phyloP scores from a whole-genome alignment of 1,139 yeast genomes.

The Pichia sp. region DNA sequence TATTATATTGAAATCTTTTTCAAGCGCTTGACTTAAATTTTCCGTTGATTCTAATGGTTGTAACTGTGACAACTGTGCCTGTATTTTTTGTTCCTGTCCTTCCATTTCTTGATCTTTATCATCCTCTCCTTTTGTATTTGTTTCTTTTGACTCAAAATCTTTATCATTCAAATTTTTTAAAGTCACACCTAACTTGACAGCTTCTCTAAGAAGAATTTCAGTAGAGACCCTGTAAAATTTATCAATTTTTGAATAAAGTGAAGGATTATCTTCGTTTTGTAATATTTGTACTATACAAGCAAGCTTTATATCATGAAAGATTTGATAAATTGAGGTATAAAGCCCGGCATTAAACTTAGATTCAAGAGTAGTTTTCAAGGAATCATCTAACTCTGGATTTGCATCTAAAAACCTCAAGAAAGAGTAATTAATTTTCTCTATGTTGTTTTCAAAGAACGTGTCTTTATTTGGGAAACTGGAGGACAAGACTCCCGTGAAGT shows the following conservation, averaged over 20 bases:
- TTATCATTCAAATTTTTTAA: slow-evolving; percentile 9
- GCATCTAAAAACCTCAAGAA: slow-evolving; percentile 33
- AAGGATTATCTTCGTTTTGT: slow-evolving; percentile 30
- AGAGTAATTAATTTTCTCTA: slow-evolving; percentile 39
- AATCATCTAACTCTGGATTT: slow-evolving; percentile 18
- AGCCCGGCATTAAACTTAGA: slow-evolving; percentile 31
- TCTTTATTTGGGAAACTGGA: slow-evolving; percentile 13
- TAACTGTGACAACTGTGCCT: slow-evolving; percentile 13
- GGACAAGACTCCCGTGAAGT: slow-evolving; percentile 8
- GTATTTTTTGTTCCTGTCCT: slow-evolving; percentile 1
- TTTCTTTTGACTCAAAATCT: slow-evolving; percentile 4
- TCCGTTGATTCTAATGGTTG: slow-evolving; percentile 27
- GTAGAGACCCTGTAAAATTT: slow-evolving; percentile 63
- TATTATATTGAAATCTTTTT: slow-evolving; percentile 64
- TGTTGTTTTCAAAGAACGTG: slow-evolving; percentile 40
- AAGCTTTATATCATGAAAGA: slow-evolving; percentile 71
- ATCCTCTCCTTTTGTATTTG: not conserved
- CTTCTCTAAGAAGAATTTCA: slow-evolving; percentile 69
- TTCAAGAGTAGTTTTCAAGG: slow-evolving; percentile 32
- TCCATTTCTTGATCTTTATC: slow-evolving; percentile 5
- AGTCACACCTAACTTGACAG: slow-evolving; percentile 41
- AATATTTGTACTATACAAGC: slow-evolving; percentile 43
- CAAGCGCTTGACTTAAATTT: slow-evolving; percentile 24
- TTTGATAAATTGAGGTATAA: slow-evolving; percentile 44
- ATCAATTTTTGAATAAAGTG: slow-evolving; percentile 52